phyloP scores from a whole-genome alignment of 179 eudicot genomes.

The Camellia oleifera region DNA sequence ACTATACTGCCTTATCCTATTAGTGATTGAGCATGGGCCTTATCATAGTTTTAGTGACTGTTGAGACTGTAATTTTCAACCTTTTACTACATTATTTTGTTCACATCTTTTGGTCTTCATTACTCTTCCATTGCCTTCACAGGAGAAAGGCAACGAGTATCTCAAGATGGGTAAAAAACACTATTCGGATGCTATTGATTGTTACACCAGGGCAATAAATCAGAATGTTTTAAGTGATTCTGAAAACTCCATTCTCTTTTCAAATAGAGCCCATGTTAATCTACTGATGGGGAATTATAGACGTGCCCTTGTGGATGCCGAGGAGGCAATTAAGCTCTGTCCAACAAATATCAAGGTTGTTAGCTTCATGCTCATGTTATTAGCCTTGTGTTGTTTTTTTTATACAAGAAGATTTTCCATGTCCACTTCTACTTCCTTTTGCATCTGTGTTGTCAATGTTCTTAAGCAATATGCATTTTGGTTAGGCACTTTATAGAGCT shows the following conservation, averaged over 20 bases:
- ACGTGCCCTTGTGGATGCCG: constrained; percentile 84
- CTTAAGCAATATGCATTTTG: constrained; percentile 1
- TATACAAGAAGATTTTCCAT: neutral
- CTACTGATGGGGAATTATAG: constrained; percentile 77
- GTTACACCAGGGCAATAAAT: constrained; percentile 91
- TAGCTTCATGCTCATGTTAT: neutral
- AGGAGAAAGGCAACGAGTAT: constrained; percentile 88
- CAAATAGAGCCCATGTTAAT: constrained; percentile 96
- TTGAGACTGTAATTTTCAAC: neutral
- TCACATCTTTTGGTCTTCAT: neutral
- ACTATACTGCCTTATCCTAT: neutral
- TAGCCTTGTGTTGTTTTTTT: neutral
- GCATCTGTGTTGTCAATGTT: constrained; percentile 1
- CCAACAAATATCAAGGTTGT: constrained; percentile 76
- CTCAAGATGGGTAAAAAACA: constrained; percentile 94
- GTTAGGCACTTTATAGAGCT: constrained; percentile 84
- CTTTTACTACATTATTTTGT: neutral
- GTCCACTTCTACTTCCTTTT: neutral
- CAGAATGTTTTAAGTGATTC: constrained; percentile 68
- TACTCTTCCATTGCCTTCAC: constrained; percentile 15
- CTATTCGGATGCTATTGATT: constrained; percentile 73
- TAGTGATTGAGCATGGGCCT: neutral
- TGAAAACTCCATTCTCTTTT: constrained; percentile 61
- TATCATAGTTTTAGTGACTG: neutral
- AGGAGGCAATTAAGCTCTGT: constrained; percentile 80